A percentile compares a stretch with the other conserved stretches of the same genome.
Evolutionary conservation across 2,329 filamentous ascomycete genomes (phyloP).

Genomic region (Cladorrhinum sp.): DNA sequence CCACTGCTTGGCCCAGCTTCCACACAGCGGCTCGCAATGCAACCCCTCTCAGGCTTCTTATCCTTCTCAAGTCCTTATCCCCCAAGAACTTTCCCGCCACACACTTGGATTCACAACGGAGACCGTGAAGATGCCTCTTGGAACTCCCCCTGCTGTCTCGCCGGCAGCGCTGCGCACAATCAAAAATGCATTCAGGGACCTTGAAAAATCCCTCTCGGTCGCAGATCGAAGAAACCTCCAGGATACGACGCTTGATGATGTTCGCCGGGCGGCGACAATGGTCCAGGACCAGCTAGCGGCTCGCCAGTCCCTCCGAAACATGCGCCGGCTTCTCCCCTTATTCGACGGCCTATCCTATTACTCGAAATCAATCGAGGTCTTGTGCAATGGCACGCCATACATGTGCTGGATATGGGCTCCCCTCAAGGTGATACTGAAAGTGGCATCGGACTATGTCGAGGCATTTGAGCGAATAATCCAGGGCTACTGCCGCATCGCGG

Average conservation of each 20-base stretch:
- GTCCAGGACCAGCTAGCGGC: constrained; percentile 41
- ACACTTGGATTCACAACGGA: background rate
- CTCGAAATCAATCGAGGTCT: constrained; percentile 38
- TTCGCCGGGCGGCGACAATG: constrained; percentile 34
- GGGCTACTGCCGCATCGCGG: constrained; percentile 40
- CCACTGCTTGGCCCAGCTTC: no score
- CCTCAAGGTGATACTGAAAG: constrained; percentile 36
- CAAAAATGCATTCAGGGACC: constrained; percentile 24
- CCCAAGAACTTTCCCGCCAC: background rate
- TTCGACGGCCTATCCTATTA: constrained; percentile 43
- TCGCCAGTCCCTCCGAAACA: constrained; percentile 39
- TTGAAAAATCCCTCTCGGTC: constrained; percentile 19
- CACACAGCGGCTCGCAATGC: no score
- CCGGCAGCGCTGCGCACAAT: constrained; percentile 17
- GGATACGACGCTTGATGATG: constrained; percentile 36
- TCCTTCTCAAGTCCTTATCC: background rate
- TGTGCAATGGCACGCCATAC: constrained; percentile 47
- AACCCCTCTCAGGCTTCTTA: no score
- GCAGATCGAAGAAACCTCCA: constrained; percentile 25
- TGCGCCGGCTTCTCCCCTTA: constrained; percentile 42
- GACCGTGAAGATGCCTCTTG: constrained; percentile 11
- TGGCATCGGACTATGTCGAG: constrained; percentile 35
- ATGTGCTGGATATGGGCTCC: constrained; percentile 48
- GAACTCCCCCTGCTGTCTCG: constrained; percentile 11
- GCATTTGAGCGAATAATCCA: constrained; percentile 42